Evolutionary conservation across 2,329 filamentous ascomycete genomes (phyloP).

Genomic region (Beauveria australis): DNA sequence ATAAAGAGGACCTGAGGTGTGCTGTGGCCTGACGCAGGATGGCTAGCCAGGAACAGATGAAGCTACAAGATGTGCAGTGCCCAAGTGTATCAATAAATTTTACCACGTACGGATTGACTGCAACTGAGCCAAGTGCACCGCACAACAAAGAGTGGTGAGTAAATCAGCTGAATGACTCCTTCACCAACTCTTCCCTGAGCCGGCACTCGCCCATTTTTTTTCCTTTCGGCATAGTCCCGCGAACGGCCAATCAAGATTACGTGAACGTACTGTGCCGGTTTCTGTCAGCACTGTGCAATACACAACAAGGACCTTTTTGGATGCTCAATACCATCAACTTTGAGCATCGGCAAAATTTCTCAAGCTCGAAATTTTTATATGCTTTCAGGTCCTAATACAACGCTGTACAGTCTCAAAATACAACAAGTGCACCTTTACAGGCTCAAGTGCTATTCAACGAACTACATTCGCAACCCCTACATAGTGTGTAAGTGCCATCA

Average conservation of each 20-base stretch:
- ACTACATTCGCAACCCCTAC: too few relatives aligned
- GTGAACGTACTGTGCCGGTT: neutral
- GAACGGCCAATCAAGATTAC: neutral
- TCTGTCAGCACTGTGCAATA: neutral
- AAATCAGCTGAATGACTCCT: neutral
- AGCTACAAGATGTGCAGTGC: neutral
- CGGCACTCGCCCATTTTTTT: neutral
- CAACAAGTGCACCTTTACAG: too few relatives aligned
- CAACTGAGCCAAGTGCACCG: neutral
- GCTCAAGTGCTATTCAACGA: too few relatives aligned
- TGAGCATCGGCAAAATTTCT: too few relatives aligned
- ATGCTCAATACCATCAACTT: too few relatives aligned
- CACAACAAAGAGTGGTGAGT: neutral
- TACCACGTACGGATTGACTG: neutral
- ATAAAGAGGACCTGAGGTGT: too few relatives aligned
- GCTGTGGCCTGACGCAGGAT: neutral
- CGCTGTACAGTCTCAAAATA: too few relatives aligned
- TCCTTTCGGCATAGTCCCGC: neutral
- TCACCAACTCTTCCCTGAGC: neutral
- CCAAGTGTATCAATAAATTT: too few relatives aligned
- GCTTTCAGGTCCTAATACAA: too few relatives aligned
- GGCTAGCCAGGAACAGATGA: neutral
- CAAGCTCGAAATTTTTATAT: too few relatives aligned
- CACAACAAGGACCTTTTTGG: neutral
- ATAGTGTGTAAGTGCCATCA: too few relatives aligned